Percentiles rank a stretch among this genome's conserved stretches.
Conservation (phyloP, 352 stramenopile genomes). For the Phytophthora nicotianae region DNA sequence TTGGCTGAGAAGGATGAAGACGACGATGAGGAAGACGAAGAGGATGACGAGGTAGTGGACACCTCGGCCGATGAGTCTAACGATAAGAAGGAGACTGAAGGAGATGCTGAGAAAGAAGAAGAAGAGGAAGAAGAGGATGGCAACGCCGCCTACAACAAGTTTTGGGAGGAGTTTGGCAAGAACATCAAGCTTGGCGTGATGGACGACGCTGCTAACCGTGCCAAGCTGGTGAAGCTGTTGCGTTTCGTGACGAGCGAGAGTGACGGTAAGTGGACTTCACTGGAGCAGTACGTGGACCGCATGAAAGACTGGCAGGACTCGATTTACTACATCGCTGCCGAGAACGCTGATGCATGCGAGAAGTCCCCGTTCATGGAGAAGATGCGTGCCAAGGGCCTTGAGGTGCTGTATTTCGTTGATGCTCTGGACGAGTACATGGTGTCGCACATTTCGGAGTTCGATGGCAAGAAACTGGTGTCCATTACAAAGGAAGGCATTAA, state of each 20-base stretch:
- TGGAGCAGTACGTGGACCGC: slow-evolving; percentile 96
- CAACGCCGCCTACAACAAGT: slow-evolving; percentile 95
- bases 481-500: slow-evolving; percentile 99
- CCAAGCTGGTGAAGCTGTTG: slow-evolving; percentile 96
- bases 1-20: slow-evolving; percentile 92
- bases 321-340: slow-evolving; percentile 99
- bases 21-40: slow-evolving; percentile 59
- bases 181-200: slow-evolving; percentile 99
- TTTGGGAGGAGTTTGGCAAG: slow-evolving; percentile 98
- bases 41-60: slow-evolving; percentile 56
- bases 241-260: slow-evolving; percentile 97
- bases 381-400: slow-evolving; percentile 96
- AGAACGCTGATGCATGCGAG: slow-evolving; percentile 92
- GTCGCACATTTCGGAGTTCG: slow-evolving; percentile 93
- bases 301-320: slow-evolving; percentile 99
- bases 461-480: slow-evolving; percentile 96
- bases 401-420: slow-evolving; percentile 99
- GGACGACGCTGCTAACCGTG: slow-evolving; percentile 95
- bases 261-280: slow-evolving; percentile 91
- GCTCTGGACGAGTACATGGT: slow-evolving; percentile 99
- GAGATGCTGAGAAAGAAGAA: slow-evolving; percentile 43
- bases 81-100: slow-evolving; percentile 80
- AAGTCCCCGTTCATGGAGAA: slow-evolving; percentile 98
- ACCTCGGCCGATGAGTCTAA: slow-evolving; percentile 62
- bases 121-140: slow-evolving; percentile 69